Base-by-base conservation (phyloP, 169 alveolate species). In the Eimeria sp. region DNA sequence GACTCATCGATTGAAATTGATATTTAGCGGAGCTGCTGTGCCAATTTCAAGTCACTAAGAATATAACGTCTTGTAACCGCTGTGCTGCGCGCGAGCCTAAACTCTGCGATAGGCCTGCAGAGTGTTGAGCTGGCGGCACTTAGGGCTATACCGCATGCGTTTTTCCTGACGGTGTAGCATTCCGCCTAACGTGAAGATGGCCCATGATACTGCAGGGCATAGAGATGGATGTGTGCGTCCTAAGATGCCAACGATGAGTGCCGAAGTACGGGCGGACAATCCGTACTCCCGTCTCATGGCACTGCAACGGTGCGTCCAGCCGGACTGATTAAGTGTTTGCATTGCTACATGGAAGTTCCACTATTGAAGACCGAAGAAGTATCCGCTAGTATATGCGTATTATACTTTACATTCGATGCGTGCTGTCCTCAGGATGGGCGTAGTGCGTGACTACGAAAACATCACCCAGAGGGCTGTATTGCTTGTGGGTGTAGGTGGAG, bases 401-500 rank as follows among this genome's bases (percentile, higher is more conserved):
- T 34, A n/a, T 20, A n/a, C 63, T 58, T 49, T 57, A 40, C 76
- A 30, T 20, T 34, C 45, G 75, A 13, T 54, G 92, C 34, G 20
- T 43, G 54, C 67, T 57, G 7, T 54, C 18, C 47, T 27, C 87
- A 98, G 99, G 94, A 99, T 99, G 99, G 99, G 99, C 61, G 99
- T 99, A 47, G 99, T 99, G 27, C 96, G 98, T 54, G 98, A 99
- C 95, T 99, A 98, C 97, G 98, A 97, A 93, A 90, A 96, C 22
- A 97, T 99, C 30, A 97, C 98, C 80, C 91, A 97, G 16, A 96
- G 95, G 76, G 97, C 99, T 43, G 98, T 99, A 45, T 90, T 98
- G 49, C 97, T 99, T 43, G 99, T 99, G 20, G 99, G 99, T 22
- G 99, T 99, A 4, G 99, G 99, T 25, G 99, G 99, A 49, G 98